Evolutionary conservation across 2,329 filamentous ascomycete species (phyloP).

Genomic region (Neofusicoccum parvum): DNA sequence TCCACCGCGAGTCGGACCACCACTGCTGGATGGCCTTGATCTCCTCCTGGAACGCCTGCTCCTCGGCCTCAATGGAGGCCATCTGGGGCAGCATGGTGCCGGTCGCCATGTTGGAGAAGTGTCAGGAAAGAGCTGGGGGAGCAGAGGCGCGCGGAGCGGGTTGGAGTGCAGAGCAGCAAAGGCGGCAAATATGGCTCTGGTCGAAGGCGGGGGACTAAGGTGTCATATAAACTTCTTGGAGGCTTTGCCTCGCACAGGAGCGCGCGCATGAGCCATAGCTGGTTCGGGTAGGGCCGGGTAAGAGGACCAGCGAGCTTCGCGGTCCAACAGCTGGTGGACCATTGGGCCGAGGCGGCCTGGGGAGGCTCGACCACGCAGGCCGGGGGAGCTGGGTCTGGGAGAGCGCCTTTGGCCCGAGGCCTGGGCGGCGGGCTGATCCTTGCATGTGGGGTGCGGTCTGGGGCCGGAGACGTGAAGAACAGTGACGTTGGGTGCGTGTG

Average conservation of each 20-base stretch:
- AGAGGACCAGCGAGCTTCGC: conserved; percentile 2
- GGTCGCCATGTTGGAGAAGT: conserved; percentile 12
- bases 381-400: not conserved
- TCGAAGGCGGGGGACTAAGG: conserved; percentile 17
- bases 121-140: not conserved
- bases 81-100: conserved; percentile 31
- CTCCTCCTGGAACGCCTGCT: conserved; percentile 76
- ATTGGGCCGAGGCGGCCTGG: conserved; percentile 19
- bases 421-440: conserved; percentile 15
- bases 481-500: conserved; percentile 3
- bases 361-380: not conserved
- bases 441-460: conserved; percentile 18
- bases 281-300: conserved; percentile 20
- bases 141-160: no score
- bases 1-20: conserved; percentile 93
- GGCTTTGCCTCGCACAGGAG: not conserved
- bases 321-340: not conserved
- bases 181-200: conserved; percentile 3
- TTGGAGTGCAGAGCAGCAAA: not conserved
- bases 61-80: conserved; percentile 63
- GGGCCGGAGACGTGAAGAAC: conserved; percentile 17
- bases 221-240: conserved; percentile 19
- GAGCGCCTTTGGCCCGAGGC: conserved; percentile 22
- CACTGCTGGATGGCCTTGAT: conserved; percentile 88
- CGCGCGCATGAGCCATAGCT: conserved; percentile 14